Base-by-base conservation (phyloP, 116 monocot genomes). In the Posidonia oceanica region DNA sequence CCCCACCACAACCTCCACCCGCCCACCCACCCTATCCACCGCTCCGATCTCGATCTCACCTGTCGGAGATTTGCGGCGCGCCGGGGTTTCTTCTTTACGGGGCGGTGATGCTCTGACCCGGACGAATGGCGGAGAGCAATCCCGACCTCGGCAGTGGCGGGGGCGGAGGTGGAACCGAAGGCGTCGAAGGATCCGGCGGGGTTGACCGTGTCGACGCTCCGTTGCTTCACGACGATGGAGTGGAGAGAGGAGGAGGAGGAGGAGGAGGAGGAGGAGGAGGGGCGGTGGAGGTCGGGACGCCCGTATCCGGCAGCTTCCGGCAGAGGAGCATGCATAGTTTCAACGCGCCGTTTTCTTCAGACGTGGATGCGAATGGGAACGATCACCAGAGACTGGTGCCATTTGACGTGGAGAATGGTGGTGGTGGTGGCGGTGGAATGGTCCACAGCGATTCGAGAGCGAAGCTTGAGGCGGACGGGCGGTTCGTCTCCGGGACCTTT, bases 321-420 rank as follows among this genome's bases (percentile, higher is more conserved):
- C 83, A 78, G 71, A 58, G 77, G 68, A 80, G 75, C 54, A 78
- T 76, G 78, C 67, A 36, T 42, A 29, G 29, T 1, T 52, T 62
- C n/a, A 75, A 69, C 44, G 36, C 61, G 12, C 56, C 74, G n/a
- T 48, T 66, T 17, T 1, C 53, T 20, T 13, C 16, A 29, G 76
- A 64, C n/a, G 22, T 20, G n/a, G 76, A 37, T 23, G 62, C 57
- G 21, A 41, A 22, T 54, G 78, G 61, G 14, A 8, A 12, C 12
- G 59, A 69, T 21, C 72, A 64, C 2, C 72, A 60, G 55, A 70
- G 56, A 3, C 71, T 18, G 7, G 11, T 66, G 51, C 68, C 68
- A 11, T 51, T 92, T 18, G 83, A 89, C 55, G 62, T 87, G 16
- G 91, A 91, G 72, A 81, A 75, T 39, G 52, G 63, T 36, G 6